Conservation (phyloP, 352 stramenopile species). For the Globisporangium sylvaticum region DNA sequence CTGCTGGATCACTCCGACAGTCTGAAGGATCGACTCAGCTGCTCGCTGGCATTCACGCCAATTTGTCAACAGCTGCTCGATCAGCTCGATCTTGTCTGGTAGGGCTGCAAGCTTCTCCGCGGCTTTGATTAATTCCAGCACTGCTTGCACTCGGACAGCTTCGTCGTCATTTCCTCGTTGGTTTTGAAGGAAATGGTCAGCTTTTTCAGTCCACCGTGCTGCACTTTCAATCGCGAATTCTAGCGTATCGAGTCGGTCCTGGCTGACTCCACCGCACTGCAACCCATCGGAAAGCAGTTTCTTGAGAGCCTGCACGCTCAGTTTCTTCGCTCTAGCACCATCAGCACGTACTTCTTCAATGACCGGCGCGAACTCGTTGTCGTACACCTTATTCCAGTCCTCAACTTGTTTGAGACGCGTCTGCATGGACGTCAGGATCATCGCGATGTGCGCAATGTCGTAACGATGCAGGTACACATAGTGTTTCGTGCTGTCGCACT, state of each 20-base stretch:
- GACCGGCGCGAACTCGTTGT: slow-evolving; percentile 17
- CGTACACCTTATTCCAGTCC: slow-evolving; percentile 38
- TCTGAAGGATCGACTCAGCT: slow-evolving; percentile 22
- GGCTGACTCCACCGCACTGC: slow-evolving; percentile 24
- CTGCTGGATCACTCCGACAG: slow-evolving; percentile 19
- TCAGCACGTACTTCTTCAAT: neutral
- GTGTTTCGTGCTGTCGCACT: slow-evolving; percentile 46
- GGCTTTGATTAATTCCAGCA: slow-evolving; percentile 22
- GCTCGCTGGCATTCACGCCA: slow-evolving; percentile 25
- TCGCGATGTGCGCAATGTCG: slow-evolving; percentile 33
- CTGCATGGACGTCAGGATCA: slow-evolving; percentile 29
- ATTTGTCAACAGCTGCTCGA: slow-evolving; percentile 24
- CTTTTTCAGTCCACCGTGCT: slow-evolving; percentile 23
- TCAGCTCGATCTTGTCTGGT: slow-evolving; percentile 17
- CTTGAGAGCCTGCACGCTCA: slow-evolving; percentile 23
- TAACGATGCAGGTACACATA: slow-evolving; percentile 67
- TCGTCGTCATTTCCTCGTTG: slow-evolving; percentile 1
- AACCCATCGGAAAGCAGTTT: slow-evolving; percentile 24
- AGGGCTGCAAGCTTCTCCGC: slow-evolving; percentile 23
- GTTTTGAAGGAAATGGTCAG: slow-evolving; percentile 20
- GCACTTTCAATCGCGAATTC: slow-evolving; percentile 23
- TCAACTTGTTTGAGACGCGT: slow-evolving; percentile 31
- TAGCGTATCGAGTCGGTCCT: slow-evolving; percentile 27
- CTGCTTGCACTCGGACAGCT: slow-evolving; percentile 9
- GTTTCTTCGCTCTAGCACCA: slow-evolving; percentile 10